Conservation (phyloP, 169 alveolate species). For the Plasmodium inui region DNA sequence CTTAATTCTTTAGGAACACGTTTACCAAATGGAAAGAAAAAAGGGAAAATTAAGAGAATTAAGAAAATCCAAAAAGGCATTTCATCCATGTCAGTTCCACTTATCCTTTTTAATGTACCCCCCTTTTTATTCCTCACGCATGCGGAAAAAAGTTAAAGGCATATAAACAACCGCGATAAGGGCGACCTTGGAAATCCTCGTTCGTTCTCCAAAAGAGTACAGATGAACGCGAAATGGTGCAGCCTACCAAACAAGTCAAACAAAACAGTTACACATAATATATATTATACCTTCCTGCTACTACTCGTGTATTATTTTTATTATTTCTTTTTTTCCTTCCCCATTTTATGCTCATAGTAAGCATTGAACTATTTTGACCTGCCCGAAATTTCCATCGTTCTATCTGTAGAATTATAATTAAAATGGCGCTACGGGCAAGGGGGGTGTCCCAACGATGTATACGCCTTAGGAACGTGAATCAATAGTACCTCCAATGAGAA, state of each 20-base stretch:
- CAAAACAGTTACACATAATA: background rate
- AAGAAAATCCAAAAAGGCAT: background rate
- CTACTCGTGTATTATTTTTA: background rate
- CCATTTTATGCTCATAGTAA: background rate
- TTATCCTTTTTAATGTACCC: background rate
- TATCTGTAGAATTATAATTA: background rate
- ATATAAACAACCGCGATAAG: background rate
- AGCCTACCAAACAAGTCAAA: background rate
- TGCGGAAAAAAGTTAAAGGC: background rate
- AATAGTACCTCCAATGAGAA: background rate
- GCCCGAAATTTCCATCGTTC: background rate
- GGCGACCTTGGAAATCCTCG: background rate
- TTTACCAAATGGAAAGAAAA: background rate
- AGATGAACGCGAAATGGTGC: background rate
- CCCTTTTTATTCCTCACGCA: background rate
- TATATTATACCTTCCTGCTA: background rate
- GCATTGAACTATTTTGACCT: background rate
- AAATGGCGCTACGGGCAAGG: background rate
- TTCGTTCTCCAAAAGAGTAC: background rate
- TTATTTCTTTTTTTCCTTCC: background rate
- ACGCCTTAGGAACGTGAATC: background rate
- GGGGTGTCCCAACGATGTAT: background rate
- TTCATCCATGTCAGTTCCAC: background rate
- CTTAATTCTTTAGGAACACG: background rate
- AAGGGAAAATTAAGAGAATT: background rate